Conservation (phyloP, 2,329 filamentous ascomycete species). For the Fusarium sp. region DNA sequence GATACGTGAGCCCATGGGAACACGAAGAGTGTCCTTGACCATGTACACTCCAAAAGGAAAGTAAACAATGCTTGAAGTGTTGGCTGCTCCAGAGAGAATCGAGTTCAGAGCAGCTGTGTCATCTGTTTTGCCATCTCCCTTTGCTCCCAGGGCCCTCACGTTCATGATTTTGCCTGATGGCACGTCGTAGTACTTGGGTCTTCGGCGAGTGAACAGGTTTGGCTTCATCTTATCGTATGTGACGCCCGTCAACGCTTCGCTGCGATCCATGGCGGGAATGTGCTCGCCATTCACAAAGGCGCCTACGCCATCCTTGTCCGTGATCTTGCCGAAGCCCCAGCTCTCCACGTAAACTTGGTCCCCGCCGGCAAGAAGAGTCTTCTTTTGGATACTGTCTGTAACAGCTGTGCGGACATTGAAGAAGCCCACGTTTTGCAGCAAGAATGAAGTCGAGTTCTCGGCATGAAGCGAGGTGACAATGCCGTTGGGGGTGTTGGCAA, state of each 20-base stretch:
- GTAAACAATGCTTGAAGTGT: slow-evolving; percentile 55
- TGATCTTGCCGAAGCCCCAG: slow-evolving; percentile 19
- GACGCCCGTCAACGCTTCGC: slow-evolving; percentile 1
- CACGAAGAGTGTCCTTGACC: slow-evolving; percentile 59
- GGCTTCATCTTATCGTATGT: slow-evolving; percentile 17
- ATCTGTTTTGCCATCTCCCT: slow-evolving; percentile 77
- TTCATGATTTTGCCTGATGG: slow-evolving; percentile 20
- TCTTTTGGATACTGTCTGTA: slow-evolving; percentile 11
- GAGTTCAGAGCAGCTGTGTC: slow-evolving; percentile 60
- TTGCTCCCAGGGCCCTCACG: slow-evolving; percentile 49
- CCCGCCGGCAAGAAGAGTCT: slow-evolving; percentile 12
- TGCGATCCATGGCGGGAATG: slow-evolving; percentile 18
- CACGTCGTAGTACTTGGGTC: slow-evolving; percentile 28
- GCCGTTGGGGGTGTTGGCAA: slow-evolving; percentile 16
- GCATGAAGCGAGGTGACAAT: slow-evolving; percentile 13
- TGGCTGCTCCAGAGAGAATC: slow-evolving; percentile 48
- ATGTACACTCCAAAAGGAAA: slow-evolving; percentile 59
- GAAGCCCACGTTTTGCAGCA: slow-evolving; percentile 28
- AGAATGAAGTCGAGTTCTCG: slow-evolving; percentile 32
- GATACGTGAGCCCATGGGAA: slow-evolving; percentile 60
- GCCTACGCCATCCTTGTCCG: slow-evolving; percentile 5
- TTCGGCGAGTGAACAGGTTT: slow-evolving; percentile 20
- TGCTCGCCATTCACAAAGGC: slow-evolving; percentile 15
- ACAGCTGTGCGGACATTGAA: slow-evolving; percentile 14
- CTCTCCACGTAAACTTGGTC: slow-evolving; percentile 17